Evolutionary conservation across 2,329 filamentous ascomycete species (phyloP).

Genomic region (Drechslerella coelobrocha): DNA sequence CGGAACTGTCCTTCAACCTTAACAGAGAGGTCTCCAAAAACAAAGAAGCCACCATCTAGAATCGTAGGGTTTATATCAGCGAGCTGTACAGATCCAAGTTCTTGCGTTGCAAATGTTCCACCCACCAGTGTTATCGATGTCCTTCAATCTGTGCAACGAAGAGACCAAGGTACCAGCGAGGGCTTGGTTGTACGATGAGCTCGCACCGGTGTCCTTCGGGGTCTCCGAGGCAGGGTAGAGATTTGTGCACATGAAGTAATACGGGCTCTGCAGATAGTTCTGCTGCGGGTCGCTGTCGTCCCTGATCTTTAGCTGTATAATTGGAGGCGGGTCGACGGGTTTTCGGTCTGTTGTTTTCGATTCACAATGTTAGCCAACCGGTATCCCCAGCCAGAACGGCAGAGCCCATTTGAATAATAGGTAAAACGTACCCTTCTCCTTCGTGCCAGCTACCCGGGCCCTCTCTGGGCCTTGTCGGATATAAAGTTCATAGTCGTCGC

Average conservation of each 20-base stretch:
- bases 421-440: conserved; percentile 71
- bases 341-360: conserved; percentile 70
- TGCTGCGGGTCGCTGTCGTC: conserved; percentile 64
- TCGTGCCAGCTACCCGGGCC: conserved; percentile 72
- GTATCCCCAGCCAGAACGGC: background rate
- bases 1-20: conserved; percentile 75
- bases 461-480: conserved; percentile 72
- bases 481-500: conserved; percentile 65
- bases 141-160: conserved; percentile 81
- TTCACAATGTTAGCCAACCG: background rate
- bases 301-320: conserved; percentile 72
- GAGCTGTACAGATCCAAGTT: conserved; percentile 1
- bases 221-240: conserved; percentile 64
- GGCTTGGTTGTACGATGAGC: conserved; percentile 59
- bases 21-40: conserved; percentile 87
- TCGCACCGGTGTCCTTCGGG: conserved; percentile 54
- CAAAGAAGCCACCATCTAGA: conserved; percentile 81
- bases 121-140: conserved; percentile 68
- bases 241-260: conserved; percentile 69
- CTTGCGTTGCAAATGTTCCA: conserved; percentile 10
- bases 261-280: conserved; percentile 71
- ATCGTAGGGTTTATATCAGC: conserved; percentile 22
- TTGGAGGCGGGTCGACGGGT: conserved; percentile 85
- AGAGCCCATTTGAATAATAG: conserved; percentile 29
- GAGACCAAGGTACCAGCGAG: conserved; percentile 77